Percentiles rank a stretch among this genome's conserved stretches.
These are phyloP conservation scores for Hypholoma sublateritium DNA, from an alignment of 768 basidiomycete genomes.

Conservation along the genomic window DNA sequence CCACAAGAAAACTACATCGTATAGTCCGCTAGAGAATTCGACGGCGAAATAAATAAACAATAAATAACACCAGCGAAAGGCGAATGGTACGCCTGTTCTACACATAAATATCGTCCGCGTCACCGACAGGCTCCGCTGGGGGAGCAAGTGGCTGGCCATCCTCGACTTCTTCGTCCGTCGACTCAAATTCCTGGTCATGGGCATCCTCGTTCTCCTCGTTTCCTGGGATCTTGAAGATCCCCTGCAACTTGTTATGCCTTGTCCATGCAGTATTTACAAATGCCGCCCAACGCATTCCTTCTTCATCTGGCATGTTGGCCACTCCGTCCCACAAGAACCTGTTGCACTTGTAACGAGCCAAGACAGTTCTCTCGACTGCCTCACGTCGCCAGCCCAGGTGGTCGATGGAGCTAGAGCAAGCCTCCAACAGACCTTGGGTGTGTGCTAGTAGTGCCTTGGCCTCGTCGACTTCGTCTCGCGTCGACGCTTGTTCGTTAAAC, in stretches of 20 bases:
- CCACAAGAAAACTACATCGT: neutral
- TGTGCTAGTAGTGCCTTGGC: neutral
- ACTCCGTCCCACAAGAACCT: slow-evolving; percentile 30
- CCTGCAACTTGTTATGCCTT: neutral
- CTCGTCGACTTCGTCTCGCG: neutral
- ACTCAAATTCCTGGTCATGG: too few relatives aligned
- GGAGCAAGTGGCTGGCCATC: neutral
- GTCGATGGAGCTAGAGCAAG: neutral
- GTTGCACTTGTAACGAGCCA: slow-evolving; percentile 21
- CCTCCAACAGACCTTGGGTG: neutral
- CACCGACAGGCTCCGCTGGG: neutral
- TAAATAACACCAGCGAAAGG: neutral
- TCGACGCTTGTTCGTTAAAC: neutral
- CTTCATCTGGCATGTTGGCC: slow-evolving; percentile 13
- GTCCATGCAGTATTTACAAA: neutral
- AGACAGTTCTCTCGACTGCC: slow-evolving; percentile 14
- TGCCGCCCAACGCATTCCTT: slow-evolving; percentile 11
- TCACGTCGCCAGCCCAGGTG: slow-evolving; percentile 4
- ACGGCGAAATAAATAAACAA: neutral
- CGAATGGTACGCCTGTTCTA: neutral
- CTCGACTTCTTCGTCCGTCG: neutral
- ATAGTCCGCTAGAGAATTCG: neutral
- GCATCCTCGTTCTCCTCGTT: too few relatives aligned
- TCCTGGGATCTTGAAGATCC: too few relatives aligned
- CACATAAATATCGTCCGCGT: neutral